Base-by-base conservation (phyloP, 1,284 basidiomycete species). In the Termitomyces sp. region DNA sequence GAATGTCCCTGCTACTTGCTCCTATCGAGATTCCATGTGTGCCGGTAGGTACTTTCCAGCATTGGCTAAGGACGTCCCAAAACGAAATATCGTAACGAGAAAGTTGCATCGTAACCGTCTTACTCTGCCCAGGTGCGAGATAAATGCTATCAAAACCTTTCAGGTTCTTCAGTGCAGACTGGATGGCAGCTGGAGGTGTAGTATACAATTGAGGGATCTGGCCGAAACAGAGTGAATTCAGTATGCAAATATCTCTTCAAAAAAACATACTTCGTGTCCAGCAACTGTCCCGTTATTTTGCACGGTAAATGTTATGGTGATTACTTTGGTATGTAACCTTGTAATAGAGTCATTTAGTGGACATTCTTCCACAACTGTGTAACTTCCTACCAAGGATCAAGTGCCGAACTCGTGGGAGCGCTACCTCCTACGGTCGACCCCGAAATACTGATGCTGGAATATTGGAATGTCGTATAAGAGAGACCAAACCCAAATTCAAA, bases 401-500 rank as follows among this genome's bases (percentile, higher is more conserved):
- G 64, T 13, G 78, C 75, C 24, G 79, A 78, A 21, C 77, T 78
- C 15, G 70, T 71, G 2, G 71, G 69, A 39, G 74, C 68, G 17
- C 62, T 68, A 33, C 71, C 69, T 74, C 72, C 68, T 3, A 67
- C 65, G 34, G 67, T 67, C 9, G 73, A 73, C 6, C 77, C 78
- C 24, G 67, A 63, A 24, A 83, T 69, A 12, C 64, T 59, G 36
- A 86, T 60, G 21, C 67, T 69, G 5, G 73, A 74, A 61, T 83
- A 83, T 12, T 70, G 65, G 72, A 90, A 90, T 0, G 72, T 78
- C 10, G 88, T 86, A 54, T 88, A 90, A 12, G 80, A 83, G 53
- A 90, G 66, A 1, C 88, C 87, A 64, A 80, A 86, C 2, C 87
- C 88, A 64, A 87, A 90, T 57, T 81, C 80, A 62, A 77, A 88